These are phyloP conservation scores for Aspergillus ellipticus DNA, from an alignment of 495 filamentous ascomycete genomes.

Conservation along the genomic window DNA sequence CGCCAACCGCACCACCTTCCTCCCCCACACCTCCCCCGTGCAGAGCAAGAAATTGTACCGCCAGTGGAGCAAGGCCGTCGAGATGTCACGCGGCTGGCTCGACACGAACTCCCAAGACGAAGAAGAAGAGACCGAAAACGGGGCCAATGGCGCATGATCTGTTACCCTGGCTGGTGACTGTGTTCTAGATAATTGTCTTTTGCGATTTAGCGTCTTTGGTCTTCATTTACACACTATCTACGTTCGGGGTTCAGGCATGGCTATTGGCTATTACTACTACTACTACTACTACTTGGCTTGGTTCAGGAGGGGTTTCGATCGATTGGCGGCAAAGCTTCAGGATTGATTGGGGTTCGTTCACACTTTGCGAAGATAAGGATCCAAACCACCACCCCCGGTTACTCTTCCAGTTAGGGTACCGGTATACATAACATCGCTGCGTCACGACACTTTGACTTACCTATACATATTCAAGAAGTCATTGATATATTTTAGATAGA, in stretches of 20 bases:
- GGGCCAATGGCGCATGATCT: neutral
- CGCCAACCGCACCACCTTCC: conserved; percentile 69
- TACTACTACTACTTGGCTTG: neutral
- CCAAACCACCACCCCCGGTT: neutral
- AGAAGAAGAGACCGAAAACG: conserved; percentile 26
- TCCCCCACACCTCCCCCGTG: conserved; percentile 57
- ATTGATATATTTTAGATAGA: conserved; percentile 6
- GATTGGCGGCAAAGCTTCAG: neutral
- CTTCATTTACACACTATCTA: neutral
- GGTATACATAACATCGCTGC: neutral
- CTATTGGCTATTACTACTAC: neutral
- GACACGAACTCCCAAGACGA: conserved; percentile 43
- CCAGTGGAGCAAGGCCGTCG: conserved; percentile 81
- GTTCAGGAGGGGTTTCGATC: neutral
- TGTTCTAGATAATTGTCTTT: neutral
- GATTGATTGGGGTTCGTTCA: neutral
- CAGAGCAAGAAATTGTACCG: conserved; percentile 66
- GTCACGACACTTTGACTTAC: neutral
- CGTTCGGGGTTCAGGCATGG: neutral
- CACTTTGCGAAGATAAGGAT: too few species aligned
- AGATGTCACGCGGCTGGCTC: conserved; percentile 87
- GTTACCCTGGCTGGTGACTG: neutral
- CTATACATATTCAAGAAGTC: conserved; percentile 3
- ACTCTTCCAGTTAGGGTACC: neutral
- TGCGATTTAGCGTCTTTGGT: conserved; percentile 5